Percentiles rank a stretch among this genome's conserved stretches.
Conservation (phyloP, 106 monocot species). For the Allium cepa region DNA sequence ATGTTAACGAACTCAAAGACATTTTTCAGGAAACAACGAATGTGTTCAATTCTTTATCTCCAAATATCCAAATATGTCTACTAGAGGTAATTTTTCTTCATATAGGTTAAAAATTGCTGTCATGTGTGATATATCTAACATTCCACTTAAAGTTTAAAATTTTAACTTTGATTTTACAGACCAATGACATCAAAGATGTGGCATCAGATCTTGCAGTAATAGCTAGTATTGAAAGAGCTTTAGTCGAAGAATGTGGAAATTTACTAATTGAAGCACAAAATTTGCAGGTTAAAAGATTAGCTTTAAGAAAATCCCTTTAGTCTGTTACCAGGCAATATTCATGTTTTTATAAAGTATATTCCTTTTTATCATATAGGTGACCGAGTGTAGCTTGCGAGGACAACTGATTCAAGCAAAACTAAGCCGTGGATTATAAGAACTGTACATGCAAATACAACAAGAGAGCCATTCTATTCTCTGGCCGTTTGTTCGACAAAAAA, state of each 20-base stretch:
- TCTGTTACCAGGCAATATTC: neutral
- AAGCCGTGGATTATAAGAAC: neutral
- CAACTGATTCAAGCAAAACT: constrained; percentile 35
- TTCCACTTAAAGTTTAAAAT: neutral
- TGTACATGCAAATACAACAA: neutral
- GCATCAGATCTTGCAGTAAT: constrained; percentile 43
- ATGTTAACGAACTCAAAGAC: constrained; percentile 35
- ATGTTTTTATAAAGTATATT: neutral
- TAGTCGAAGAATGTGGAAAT: constrained; percentile 61
- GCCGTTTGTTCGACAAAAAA: neutral
- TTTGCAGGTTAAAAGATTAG: constrained; percentile 42
- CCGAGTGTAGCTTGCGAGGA: constrained; percentile 47
- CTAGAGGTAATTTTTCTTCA: constrained; percentile 29
- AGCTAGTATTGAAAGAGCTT: constrained; percentile 34
- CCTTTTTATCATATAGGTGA: neutral
- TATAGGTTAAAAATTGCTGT: neutral
- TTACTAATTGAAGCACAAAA: constrained; percentile 45
- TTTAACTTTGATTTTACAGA: constrained; percentile 18
- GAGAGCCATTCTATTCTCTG: neutral
- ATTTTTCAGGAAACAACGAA: constrained; percentile 31
- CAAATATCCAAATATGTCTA: constrained; percentile 28
- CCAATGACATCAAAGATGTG: constrained; percentile 32
- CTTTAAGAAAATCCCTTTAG: too few species aligned
- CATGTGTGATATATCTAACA: neutral
- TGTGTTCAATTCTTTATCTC: constrained; percentile 36